Conservation (phyloP, 352 stramenopile genomes). For the Phytopythium delawarense region DNA sequence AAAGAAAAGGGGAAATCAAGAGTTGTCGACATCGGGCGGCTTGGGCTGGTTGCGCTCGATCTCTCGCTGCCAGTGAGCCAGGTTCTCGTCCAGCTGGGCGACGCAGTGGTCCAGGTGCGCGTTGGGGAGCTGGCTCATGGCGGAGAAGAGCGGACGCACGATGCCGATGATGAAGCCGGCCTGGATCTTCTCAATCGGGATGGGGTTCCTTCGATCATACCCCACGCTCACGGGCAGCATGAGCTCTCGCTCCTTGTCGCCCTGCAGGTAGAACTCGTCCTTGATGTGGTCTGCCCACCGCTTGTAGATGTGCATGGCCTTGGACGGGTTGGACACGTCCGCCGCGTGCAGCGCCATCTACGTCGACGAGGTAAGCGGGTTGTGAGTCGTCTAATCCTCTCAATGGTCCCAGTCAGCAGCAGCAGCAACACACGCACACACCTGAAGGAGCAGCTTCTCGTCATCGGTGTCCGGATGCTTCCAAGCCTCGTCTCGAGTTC, state of each 20-base stretch:
- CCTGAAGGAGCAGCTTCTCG: slow-evolving; percentile 62
- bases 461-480: slow-evolving; percentile 58
- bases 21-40: slow-evolving; percentile 1
- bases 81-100: slow-evolving; percentile 59
- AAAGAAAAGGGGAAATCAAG: background rate
- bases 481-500: slow-evolving; percentile 42
- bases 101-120: slow-evolving; percentile 57
- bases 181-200: slow-evolving; percentile 87
- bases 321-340: slow-evolving; percentile 93
- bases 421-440: slow-evolving; percentile 5
- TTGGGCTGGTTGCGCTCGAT: slow-evolving; percentile 42
- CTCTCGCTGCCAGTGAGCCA: slow-evolving; percentile 64
- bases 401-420: too few species aligned
- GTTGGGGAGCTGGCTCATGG: slow-evolving; percentile 47
- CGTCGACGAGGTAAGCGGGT: background rate
- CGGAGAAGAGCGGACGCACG: slow-evolving; percentile 72
- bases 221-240: slow-evolving; percentile 85
- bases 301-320: slow-evolving; percentile 67
- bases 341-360: slow-evolving; percentile 84
- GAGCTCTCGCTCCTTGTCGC: slow-evolving; percentile 90
- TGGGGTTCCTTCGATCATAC: slow-evolving; percentile 86
- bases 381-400: too few species aligned
- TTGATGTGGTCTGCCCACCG: slow-evolving; percentile 90
- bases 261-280: slow-evolving; percentile 94
- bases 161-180: slow-evolving; percentile 94